phyloP scores from a whole-genome alignment of 495 filamentous ascomycete genomes.

The Talaromyces liani region DNA sequence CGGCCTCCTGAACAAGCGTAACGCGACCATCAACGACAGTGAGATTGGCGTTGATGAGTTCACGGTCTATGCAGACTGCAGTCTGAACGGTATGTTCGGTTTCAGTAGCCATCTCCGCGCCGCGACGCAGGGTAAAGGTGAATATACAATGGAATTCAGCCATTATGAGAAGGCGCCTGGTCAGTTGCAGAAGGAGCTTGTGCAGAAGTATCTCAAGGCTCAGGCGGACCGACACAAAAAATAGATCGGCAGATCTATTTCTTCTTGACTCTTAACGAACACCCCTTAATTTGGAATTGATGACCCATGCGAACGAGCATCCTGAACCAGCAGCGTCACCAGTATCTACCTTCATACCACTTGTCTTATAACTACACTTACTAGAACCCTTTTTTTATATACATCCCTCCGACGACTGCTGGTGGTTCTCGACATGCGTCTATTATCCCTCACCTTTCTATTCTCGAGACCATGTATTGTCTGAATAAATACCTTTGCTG shows the following conservation, averaged over 20 bases:
- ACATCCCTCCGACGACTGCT: not conserved
- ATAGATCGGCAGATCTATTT: constrained; percentile 21
- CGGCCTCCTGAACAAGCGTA: constrained; percentile 92
- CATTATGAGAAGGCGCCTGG: constrained; percentile 84
- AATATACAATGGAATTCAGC: constrained; percentile 98
- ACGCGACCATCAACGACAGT: constrained; percentile 89
- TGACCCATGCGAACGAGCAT: constrained; percentile 8
- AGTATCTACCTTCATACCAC: constrained; percentile 15
- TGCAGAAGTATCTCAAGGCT: constrained; percentile 82
- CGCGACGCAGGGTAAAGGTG: constrained; percentile 95
- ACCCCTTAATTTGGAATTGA: not conserved
- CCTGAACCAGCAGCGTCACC: constrained; percentile 7
- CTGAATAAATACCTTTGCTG: not conserved
- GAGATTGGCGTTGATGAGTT: constrained; percentile 95
- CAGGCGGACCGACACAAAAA: constrained; percentile 67
- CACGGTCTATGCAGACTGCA: constrained; percentile 87
- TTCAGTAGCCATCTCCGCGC: constrained; percentile 86
- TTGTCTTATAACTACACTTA: constrained; percentile 1
- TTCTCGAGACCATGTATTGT: not conserved
- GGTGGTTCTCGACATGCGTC: not conserved
- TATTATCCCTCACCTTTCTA: not conserved
- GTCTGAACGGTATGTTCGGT: constrained; percentile 94
- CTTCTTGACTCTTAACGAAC: not conserved
- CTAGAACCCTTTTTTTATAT: not conserved
- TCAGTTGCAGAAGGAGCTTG: constrained; percentile 88